Conservation (phyloP, 768 basidiomycete genomes). For the Pholiota conissans region DNA sequence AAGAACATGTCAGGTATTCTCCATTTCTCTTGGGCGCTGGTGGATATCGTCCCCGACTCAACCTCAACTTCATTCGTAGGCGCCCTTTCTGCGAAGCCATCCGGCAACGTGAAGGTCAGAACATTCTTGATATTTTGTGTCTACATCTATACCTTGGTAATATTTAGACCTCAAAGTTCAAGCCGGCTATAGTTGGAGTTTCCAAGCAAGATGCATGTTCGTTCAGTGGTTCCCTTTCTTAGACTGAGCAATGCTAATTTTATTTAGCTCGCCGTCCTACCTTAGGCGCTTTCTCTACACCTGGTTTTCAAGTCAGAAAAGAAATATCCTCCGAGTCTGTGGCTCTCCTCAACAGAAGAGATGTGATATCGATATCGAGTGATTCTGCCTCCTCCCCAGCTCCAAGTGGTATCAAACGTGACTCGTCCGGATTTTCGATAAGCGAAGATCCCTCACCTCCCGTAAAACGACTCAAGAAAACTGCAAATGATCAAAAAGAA, state of each 20-base stretch:
- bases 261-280: slow-evolving; percentile 17
- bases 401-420: slow-evolving; percentile 31
- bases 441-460: slow-evolving; percentile 28
- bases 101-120: background rate
- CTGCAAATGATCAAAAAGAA: slow-evolving; percentile 32
- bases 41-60: too few species aligned
- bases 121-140: too few species aligned
- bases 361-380: slow-evolving; percentile 36
- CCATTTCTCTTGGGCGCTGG: background rate
- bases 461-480: slow-evolving; percentile 33
- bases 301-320: slow-evolving; percentile 33
- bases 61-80: too few species aligned
- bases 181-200: slow-evolving; percentile 13
- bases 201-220: slow-evolving; percentile 3
- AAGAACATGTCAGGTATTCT: background rate
- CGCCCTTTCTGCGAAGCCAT: background rate
- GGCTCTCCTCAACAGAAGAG: slow-evolving; percentile 13
- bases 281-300: slow-evolving; percentile 45
- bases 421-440: slow-evolving; percentile 39
- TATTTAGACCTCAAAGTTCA: slow-evolving; percentile 3
- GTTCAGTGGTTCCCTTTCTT: background rate
- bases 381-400: slow-evolving; percentile 34
- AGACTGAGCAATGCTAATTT: background rate
- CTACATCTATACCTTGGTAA: background rate
- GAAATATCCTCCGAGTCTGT: slow-evolving; percentile 11